Evolutionary conservation across 2,329 filamentous ascomycete genomes (phyloP).

Genomic region (Fusarium verticillioides): DNA sequence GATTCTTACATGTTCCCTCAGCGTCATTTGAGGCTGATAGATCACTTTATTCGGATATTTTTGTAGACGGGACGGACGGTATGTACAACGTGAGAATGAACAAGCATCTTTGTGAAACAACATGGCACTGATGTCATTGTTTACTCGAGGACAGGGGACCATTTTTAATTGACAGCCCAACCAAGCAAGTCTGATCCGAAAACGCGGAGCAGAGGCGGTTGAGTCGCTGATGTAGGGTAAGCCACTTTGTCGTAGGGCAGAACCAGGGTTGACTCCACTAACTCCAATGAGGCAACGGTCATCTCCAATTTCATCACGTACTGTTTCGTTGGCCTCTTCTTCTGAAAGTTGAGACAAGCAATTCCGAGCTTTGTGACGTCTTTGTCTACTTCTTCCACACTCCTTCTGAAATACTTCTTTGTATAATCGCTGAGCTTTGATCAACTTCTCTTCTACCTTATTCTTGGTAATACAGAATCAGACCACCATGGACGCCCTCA

Average conservation of each 20-base stretch:
- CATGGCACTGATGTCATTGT: slow-evolving; percentile 32
- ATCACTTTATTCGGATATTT: not conserved
- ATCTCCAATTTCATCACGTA: slow-evolving; percentile 28
- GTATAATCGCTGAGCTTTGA: not conserved
- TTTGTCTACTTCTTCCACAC: slow-evolving; percentile 28
- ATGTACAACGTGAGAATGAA: not conserved
- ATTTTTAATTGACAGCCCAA: not conserved
- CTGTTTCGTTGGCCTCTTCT: slow-evolving; percentile 39
- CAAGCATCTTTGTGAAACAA: slow-evolving; percentile 11
- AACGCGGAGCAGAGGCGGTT: not conserved
- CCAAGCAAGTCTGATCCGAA: not conserved
- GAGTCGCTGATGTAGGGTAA: slow-evolving; percentile 5
- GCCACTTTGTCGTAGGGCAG: slow-evolving; percentile 3
- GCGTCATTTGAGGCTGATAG: slow-evolving; percentile 5
- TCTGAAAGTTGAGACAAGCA: slow-evolving; percentile 13
- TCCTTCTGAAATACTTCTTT: slow-evolving; percentile 28
- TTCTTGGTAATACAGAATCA: not conserved
- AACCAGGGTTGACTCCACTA: slow-evolving; percentile 17
- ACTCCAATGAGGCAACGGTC: not conserved
- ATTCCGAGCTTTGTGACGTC: slow-evolving; percentile 18
- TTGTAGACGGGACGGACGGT: not conserved
- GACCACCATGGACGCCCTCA: slow-evolving; percentile 68
- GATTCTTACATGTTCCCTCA: slow-evolving; percentile 1
- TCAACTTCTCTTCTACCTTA: not conserved
- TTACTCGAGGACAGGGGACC: slow-evolving; percentile 3